Evolutionary conservation across 371 early-diverging fungal genomes (phyloP).

Genomic region (Mucor piriformis): DNA sequence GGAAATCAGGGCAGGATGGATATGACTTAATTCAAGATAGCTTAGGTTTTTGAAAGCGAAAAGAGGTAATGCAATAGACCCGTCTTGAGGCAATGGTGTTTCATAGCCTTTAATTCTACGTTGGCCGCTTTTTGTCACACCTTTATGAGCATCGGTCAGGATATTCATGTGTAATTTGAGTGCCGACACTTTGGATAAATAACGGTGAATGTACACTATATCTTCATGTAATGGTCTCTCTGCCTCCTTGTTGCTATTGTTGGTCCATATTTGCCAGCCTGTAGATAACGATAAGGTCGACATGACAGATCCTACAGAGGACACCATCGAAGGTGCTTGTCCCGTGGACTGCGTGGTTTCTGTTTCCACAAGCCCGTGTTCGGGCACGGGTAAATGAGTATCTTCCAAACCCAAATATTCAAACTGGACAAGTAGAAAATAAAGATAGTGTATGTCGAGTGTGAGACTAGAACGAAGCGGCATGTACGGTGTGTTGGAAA

Average conservation of each 20-base stretch:
- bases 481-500: conserved; percentile 42
- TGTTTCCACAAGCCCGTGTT: conserved; percentile 36
- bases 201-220: conserved; percentile 56
- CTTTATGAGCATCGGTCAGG: conserved; percentile 34
- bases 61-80: conserved; percentile 40
- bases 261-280: conserved; percentile 68
- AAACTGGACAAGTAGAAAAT: conserved; percentile 64
- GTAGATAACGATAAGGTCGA: conserved; percentile 65
- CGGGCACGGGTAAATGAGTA: conserved; percentile 41
- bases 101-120: conserved; percentile 54
- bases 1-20: conserved; percentile 50
- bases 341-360: conserved; percentile 34
- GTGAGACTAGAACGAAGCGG: conserved; percentile 47
- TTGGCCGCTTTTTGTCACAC: conserved; percentile 47
- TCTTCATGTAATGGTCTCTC: conserved; percentile 52
- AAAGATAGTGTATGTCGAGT: conserved; percentile 62
- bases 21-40: conserved; percentile 54
- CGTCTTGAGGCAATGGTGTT: conserved; percentile 42
- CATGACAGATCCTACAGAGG: conserved; percentile 58
- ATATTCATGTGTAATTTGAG: conserved; percentile 55
- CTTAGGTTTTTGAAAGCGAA: conserved; percentile 46
- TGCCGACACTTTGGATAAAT: conserved; percentile 49
- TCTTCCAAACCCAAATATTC: conserved; percentile 62
- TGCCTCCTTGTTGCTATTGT: conserved; percentile 18
- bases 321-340: conserved; percentile 52